Evolutionary conservation across 2,329 filamentous ascomycete genomes (phyloP).

Genomic region (Hymenoscyphus fraxineus): DNA sequence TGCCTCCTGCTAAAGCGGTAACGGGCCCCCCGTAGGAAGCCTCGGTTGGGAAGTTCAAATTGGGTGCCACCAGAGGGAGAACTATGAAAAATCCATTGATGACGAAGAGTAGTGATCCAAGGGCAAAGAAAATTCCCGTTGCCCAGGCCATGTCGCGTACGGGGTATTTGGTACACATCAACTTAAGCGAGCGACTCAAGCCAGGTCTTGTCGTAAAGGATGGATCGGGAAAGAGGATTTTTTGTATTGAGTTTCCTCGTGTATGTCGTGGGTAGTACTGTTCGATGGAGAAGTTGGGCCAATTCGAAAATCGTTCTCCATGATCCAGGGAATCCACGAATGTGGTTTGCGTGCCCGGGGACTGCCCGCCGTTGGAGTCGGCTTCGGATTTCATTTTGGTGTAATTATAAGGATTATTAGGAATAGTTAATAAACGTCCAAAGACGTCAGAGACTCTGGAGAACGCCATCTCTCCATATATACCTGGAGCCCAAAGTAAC

Average conservation of each 20-base stretch:
- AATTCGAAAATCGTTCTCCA: conserved; percentile 11
- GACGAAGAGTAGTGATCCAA: conserved; percentile 25
- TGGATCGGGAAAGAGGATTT: not conserved
- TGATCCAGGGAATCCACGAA: conserved; percentile 14
- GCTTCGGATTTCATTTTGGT: conserved; percentile 15
- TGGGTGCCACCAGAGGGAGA: conserved; percentile 20
- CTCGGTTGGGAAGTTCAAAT: conserved; percentile 14
- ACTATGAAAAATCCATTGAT: conserved; percentile 25
- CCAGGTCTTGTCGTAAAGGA: conserved; percentile 16
- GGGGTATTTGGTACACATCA: conserved; percentile 23
- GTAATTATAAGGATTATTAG: conserved; percentile 9
- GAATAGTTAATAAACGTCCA: conserved; percentile 7
- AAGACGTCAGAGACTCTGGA: conserved; percentile 13
- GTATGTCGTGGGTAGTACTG: conserved; percentile 9
- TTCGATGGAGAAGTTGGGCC: conserved; percentile 19
- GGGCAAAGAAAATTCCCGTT: conserved; percentile 20
- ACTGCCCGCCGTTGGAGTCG: conserved; percentile 2
- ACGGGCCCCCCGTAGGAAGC: conserved; percentile 20
- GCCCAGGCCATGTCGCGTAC: conserved; percentile 22
- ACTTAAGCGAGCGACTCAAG: conserved; percentile 9
- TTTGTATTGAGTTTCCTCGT: conserved; percentile 5
- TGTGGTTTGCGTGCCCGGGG: conserved; percentile 10
- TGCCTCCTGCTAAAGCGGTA: conserved; percentile 16
- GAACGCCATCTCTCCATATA: conserved; percentile 12
- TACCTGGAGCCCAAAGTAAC: not conserved